Base-by-base conservation (phyloP, 176 grass and related monocot species). In the Carex cristatella region DNA sequence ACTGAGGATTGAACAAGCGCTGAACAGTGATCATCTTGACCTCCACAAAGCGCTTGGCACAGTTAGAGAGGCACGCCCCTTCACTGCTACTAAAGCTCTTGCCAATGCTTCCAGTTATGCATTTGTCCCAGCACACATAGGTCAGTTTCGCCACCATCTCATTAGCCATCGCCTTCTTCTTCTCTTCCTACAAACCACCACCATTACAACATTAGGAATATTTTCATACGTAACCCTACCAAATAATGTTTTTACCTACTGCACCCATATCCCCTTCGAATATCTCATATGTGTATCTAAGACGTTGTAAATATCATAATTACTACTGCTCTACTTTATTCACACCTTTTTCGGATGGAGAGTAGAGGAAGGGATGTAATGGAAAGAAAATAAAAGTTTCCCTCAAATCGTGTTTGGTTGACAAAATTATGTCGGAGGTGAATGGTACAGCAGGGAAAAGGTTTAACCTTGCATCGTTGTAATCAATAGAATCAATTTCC, bases 71-170 rank as follows among this genome's bases (percentile, higher is more conserved):
- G 85, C 92, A 94, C 8, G 92, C 62, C 1, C 66, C 11, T 87
- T 94, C 92, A 10, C 88, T 89, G 40, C 69, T 86, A 87, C 94
- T 91, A 61, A 97, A 91, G 92, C 90, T 94, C 69, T 84, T 94
- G 37, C 91, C 91, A 0, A 91, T 81, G 75, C 89, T 92, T 33
- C 94, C 87, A 1, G 89, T 96, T 58, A 97, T 68, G 68, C 94
- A 97, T 61, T 92, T 97, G 71, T 94, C 94, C 94, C 94, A 97
- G 88, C 94, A 97, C 42, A 82, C 70, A 18, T 84, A 77, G 5
- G 92, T 94, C n/a, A 97, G 32, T 81, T 97, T 94, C 1, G 92
- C 91, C 27, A 94, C 78, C 19, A 94, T 35, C 86, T 97, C 90
- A 44, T 92, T 94, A 16, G 65, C 54, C 83, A 91, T 57, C 1